Evolutionary conservation across 164 flowering plant species (phyloP).

Genomic region (Sedum album): DNA sequence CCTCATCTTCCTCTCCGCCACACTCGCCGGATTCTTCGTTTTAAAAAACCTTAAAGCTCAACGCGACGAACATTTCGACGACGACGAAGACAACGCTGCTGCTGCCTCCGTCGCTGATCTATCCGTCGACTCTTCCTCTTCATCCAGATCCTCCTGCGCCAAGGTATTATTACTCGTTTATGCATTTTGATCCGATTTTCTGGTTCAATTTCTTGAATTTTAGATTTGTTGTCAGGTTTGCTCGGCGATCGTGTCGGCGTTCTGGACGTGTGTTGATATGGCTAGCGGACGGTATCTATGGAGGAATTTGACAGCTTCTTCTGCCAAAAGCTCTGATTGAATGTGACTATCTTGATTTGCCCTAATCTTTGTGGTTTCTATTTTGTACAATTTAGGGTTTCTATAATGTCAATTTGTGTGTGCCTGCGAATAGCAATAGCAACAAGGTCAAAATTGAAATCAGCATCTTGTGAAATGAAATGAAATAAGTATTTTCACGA

Average conservation of each 20-base stretch:
- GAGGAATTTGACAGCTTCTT: conserved; percentile 43
- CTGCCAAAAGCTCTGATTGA: conserved; percentile 15
- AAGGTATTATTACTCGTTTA: conserved; percentile 21
- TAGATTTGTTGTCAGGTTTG: not conserved
- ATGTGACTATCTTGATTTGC: not conserved
- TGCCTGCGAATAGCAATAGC: not conserved
- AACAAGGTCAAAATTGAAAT: no score
- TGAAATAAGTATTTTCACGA: no score
- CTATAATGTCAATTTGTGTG: not conserved
- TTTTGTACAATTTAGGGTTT: not conserved
- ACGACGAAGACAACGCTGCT: conserved; percentile 7
- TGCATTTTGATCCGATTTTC: conserved; percentile 2
- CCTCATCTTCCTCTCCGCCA: conserved; percentile 69
- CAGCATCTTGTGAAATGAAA: no score
- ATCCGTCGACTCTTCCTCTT: conserved; percentile 9
- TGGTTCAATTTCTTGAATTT: not conserved
- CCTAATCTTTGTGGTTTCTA: not conserved
- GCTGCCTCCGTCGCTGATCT: conserved; percentile 3
- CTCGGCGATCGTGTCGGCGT: conserved; percentile 34
- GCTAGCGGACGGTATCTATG: conserved; percentile 73
- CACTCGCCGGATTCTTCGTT: conserved; percentile 71
- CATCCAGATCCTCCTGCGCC: conserved; percentile 16
- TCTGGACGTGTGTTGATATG: conserved; percentile 74
- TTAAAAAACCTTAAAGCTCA: conserved; percentile 48
- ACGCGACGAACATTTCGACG: conserved; percentile 3